Base-by-base conservation (phyloP, 108 stramenopile genomes). In the Nitzschia sp. region DNA sequence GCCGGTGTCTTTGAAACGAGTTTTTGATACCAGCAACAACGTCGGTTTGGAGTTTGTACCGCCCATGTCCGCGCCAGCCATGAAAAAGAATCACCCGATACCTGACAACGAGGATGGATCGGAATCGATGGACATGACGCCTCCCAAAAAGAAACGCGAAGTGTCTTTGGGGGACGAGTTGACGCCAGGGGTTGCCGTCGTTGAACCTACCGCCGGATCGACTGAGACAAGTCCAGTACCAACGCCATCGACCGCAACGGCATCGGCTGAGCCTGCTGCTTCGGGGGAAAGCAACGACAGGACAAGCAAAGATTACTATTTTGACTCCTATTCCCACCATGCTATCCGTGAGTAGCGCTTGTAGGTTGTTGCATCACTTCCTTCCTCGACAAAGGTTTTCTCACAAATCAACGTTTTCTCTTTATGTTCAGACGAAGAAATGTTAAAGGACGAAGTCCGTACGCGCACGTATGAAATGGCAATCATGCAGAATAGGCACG, bases 371-470 rank as follows among this genome's bases (percentile, higher is more conserved):
- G n/a, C n/a, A n/a, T n/a, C n/a, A 18, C 5, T 28, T 61, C 18
- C 17, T 8, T 51, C 19, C 18, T 23, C 21, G 49, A 51, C n/a
- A 8, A 8, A 51, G 35, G 59, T 62, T 25, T n/a, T 25, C 13
- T 18, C 23, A n/a, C n/a, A n/a, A n/a, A n/a, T n/a, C n/a, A n/a
- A n/a, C n/a, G n/a, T 15, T 31, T 45, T 62, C 21, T 27, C n/a
- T 62, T 42, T 6, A 9, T 42, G 19, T 19, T 17, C 26, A 62
- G 61, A 83, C 60, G 96, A 98, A 71, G 97, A 97, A 76, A 98
- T 98, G 98, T 81, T 98, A 6, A 96, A 95, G 48, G 98, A 98
- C 58, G 87, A 94, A 70, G 96, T 96, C 11, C 87, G 97, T 0
- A 95, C 96, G 32, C 49, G 84, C 2, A 91, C 93, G n/a, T 97